These are phyloP conservation scores for Rheum nobile DNA, from an alignment of 148 eudicot species.

Conservation along the genomic window DNA sequence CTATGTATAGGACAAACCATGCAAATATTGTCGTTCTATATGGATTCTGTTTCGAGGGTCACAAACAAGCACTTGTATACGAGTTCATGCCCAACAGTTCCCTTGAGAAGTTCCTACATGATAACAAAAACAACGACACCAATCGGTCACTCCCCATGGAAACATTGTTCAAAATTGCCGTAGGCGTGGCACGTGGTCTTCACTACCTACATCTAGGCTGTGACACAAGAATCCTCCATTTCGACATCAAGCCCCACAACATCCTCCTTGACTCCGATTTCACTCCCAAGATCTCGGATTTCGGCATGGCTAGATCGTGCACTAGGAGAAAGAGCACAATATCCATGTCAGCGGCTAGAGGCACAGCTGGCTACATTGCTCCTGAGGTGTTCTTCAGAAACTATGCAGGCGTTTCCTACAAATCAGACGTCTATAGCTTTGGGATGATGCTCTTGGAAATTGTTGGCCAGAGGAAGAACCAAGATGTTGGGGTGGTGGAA, in stretches of 20 bases:
- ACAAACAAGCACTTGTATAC: neutral
- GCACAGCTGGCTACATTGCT: slow-evolving; percentile 90
- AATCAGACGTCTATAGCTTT: slow-evolving; percentile 81
- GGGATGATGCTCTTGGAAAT: slow-evolving; percentile 20
- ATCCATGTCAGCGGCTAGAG: slow-evolving; percentile 73
- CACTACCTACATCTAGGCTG: neutral
- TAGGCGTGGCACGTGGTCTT: neutral
- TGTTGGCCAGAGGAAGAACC: neutral
- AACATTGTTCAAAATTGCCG: neutral
- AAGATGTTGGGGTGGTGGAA: neutral
- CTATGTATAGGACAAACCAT: neutral
- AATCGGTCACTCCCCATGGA: neutral
- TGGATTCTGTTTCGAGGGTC: neutral
- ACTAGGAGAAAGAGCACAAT: slow-evolving; percentile 64
- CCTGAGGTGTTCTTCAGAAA: slow-evolving; percentile 51
- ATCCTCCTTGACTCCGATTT: slow-evolving; percentile 56
- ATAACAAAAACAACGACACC: neutral
- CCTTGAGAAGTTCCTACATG: neutral
- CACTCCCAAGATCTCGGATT: slow-evolving; percentile 77
- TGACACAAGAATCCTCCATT: slow-evolving; percentile 28
- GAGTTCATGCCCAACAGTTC: neutral
- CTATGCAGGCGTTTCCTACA: slow-evolving; percentile 61
- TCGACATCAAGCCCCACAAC: slow-evolving; percentile 77
- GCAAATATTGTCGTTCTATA: neutral
- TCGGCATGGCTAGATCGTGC: slow-evolving; percentile 68